Conservation (phyloP, 768 basidiomycete genomes). For the Pisolithus albus region DNA sequence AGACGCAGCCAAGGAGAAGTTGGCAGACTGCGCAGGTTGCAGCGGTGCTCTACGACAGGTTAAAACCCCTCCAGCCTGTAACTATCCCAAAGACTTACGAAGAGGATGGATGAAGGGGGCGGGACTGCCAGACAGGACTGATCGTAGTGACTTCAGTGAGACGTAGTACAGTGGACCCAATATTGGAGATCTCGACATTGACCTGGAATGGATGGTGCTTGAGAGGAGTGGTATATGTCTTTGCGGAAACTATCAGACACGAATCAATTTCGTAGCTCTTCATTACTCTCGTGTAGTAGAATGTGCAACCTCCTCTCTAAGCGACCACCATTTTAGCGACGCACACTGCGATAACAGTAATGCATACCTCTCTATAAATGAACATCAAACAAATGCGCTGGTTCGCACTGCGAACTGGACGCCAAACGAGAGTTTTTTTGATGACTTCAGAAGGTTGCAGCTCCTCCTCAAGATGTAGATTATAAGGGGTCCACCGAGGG, state of each 20-base stretch:
- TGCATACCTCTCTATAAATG: constrained; percentile 55
- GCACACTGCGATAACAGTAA: neutral
- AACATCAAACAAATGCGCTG: constrained; percentile 57
- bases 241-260: constrained; percentile 47
- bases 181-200: constrained; percentile 52
- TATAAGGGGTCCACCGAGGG: constrained; percentile 37
- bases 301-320: constrained; percentile 44
- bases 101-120: constrained; percentile 28
- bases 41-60: constrained; percentile 34
- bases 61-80: constrained; percentile 1
- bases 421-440: constrained; percentile 47
- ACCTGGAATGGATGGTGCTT: constrained; percentile 45
- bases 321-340: constrained; percentile 4
- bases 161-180: constrained; percentile 33
- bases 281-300: constrained; percentile 50
- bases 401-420: constrained; percentile 41
- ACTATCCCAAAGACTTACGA: constrained; percentile 34
- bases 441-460: constrained; percentile 44
- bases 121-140: constrained; percentile 65
- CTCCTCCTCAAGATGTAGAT: constrained; percentile 34
- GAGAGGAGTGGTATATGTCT: constrained; percentile 45
- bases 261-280: constrained; percentile 55
- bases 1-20: constrained; percentile 36
- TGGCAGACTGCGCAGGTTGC: constrained; percentile 42
- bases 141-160: constrained; percentile 56